A percentile compares a stretch with the other conserved stretches of the same genome.
Conservation (phyloP, 768 basidiomycete species). For the Trametes cubensis region DNA sequence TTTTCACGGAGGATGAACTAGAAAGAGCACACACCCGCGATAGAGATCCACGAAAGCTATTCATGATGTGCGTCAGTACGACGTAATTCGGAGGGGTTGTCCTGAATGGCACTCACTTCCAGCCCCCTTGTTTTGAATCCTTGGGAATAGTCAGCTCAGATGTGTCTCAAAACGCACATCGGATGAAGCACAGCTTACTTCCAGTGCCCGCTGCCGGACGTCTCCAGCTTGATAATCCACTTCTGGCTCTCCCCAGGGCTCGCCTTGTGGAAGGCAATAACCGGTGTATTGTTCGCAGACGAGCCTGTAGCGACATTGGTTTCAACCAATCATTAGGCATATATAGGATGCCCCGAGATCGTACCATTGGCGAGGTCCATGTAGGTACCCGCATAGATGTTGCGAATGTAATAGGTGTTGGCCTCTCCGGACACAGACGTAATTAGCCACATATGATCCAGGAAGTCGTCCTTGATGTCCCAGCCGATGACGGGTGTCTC, state of each 20-base stretch:
- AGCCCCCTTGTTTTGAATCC: not conserved
- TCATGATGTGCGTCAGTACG: too few relatives aligned
- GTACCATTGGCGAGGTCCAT: not conserved
- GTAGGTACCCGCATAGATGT: not conserved
- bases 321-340: too few relatives aligned
- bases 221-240: not conserved
- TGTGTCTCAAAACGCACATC: too few relatives aligned
- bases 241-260: not conserved
- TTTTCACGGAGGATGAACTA: too few relatives aligned
- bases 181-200: too few relatives aligned
- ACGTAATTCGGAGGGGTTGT: too few relatives aligned
- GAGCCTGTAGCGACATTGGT: not conserved
- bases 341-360: too few relatives aligned
- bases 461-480: not conserved
- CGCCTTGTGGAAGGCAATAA: not conserved
- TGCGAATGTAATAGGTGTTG: not conserved
- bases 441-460: not conserved
- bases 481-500: not conserved
- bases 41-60: not conserved
- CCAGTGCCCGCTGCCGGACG: not conserved
- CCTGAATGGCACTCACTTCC: too few relatives aligned
- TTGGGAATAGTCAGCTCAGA: too few relatives aligned
- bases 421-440: not conserved
- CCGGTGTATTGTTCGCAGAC: not conserved
- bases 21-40: not conserved